phyloP scores from a whole-genome alignment of 164 flowering plant species.

The Stephania cephalantha region DNA sequence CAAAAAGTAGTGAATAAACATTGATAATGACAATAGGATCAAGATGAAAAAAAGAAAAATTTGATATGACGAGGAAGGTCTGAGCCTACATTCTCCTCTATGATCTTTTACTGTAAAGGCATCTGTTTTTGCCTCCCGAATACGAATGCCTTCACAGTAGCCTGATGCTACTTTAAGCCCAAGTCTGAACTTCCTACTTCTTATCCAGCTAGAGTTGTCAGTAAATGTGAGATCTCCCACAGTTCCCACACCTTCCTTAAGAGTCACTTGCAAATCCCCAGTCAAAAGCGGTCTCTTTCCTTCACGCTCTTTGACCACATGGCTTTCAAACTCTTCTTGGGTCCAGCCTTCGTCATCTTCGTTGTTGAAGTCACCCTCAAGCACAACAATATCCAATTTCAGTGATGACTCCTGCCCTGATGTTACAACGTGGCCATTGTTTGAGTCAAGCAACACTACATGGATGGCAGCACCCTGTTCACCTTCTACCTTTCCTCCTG shows the following conservation, averaged over 20 bases:
- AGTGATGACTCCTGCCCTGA: slow-evolving; percentile 75
- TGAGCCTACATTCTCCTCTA: slow-evolving; percentile 83
- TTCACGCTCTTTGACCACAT: slow-evolving; percentile 91
- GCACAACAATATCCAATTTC: slow-evolving; percentile 83
- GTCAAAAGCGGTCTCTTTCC: slow-evolving; percentile 92
- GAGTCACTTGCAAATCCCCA: slow-evolving; percentile 71
- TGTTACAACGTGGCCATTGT: slow-evolving; percentile 55
- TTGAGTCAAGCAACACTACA: slow-evolving; percentile 70
- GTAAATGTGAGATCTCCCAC: slow-evolving; percentile 94
- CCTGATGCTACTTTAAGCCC: slow-evolving; percentile 84
- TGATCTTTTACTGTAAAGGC: slow-evolving; percentile 96
- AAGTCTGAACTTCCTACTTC: slow-evolving; percentile 90
- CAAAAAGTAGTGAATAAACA: slow-evolving; percentile 13
- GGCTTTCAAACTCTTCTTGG: slow-evolving; percentile 83
- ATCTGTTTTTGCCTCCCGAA: slow-evolving; percentile 95
- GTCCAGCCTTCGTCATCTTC: slow-evolving; percentile 86
- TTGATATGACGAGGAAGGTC: background rate
- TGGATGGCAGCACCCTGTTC: slow-evolving; percentile 90
- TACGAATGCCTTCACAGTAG: slow-evolving; percentile 60
- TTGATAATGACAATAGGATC: background rate
- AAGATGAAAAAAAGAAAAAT: background rate
- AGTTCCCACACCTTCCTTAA: slow-evolving; percentile 92
- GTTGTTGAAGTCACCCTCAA: slow-evolving; percentile 94
- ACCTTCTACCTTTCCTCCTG: slow-evolving; percentile 97
- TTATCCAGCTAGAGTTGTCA: slow-evolving; percentile 98